Evolutionary conservation across 257 asterid genomes (phyloP).

Genomic region (Fraxinus quadrangulata): DNA sequence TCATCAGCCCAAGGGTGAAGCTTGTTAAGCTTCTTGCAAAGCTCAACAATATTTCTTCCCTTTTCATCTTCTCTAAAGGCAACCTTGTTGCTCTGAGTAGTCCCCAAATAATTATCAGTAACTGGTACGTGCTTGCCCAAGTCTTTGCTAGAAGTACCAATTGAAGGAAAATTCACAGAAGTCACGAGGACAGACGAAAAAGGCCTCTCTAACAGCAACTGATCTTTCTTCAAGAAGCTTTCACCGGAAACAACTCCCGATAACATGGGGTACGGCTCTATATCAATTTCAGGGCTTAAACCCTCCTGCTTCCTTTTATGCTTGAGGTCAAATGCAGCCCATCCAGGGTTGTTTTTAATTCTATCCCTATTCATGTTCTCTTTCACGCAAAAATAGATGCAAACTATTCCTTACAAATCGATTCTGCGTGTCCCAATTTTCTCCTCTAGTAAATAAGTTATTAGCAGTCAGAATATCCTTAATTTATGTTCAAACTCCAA

Average conservation of each 20-base stretch:
- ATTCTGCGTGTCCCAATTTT: background rate
- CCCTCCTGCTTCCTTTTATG: slow-evolving; percentile 49
- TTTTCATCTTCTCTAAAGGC: background rate
- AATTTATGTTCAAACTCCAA: background rate
- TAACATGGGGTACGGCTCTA: slow-evolving; percentile 64
- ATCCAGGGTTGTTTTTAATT: slow-evolving; percentile 61
- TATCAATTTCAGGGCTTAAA: slow-evolving; percentile 35
- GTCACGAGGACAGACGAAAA: slow-evolving; percentile 56
- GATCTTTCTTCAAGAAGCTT: slow-evolving; percentile 26
- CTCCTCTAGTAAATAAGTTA: slow-evolving; percentile 13
- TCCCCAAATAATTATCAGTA: slow-evolving; percentile 21
- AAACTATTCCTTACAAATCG: slow-evolving; percentile 2
- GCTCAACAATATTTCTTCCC: slow-evolving; percentile 17
- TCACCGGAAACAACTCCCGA: slow-evolving; percentile 30
- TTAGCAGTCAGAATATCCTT: slow-evolving; percentile 6
- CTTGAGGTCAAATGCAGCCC: slow-evolving; percentile 80
- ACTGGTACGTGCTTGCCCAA: slow-evolving; percentile 28
- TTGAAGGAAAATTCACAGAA: slow-evolving; percentile 40
- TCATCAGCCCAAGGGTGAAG: slow-evolving; percentile 72
- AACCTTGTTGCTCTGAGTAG: slow-evolving; percentile 1
- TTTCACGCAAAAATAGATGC: slow-evolving; percentile 1
- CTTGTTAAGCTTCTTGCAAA: slow-evolving; percentile 44
- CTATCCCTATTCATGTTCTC: slow-evolving; percentile 42
- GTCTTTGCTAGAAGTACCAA: slow-evolving; percentile 16
- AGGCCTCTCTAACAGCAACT: slow-evolving; percentile 45